Evolutionary conservation across 345 rosid genomes (phyloP).

Genomic region (Salix caprea): DNA sequence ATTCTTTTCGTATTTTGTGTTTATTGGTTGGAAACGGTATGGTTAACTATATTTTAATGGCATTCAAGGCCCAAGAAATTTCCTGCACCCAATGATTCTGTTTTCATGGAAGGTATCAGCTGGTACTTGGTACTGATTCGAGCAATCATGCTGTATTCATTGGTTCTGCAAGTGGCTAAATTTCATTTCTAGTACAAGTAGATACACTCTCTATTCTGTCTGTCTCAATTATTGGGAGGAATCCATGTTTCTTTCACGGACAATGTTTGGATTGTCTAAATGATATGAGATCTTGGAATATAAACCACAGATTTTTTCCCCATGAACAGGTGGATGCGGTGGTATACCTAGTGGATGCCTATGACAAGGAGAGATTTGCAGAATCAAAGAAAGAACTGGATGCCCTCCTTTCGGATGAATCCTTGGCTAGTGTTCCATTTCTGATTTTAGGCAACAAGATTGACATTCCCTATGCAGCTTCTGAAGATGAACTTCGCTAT

Average conservation of each 20-base stretch:
- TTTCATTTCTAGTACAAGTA: background rate
- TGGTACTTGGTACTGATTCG: background rate
- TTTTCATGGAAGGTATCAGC: background rate
- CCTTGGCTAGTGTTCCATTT: slow-evolving; percentile 47
- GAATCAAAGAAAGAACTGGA: slow-evolving; percentile 56
- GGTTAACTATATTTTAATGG: background rate
- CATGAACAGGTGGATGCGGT: slow-evolving; percentile 47
- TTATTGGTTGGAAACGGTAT: background rate
- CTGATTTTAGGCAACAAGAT: slow-evolving; percentile 59
- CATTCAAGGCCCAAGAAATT: background rate
- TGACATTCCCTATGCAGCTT: slow-evolving; percentile 53
- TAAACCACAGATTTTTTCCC: background rate
- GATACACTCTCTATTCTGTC: background rate
- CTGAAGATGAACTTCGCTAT: slow-evolving; percentile 49
- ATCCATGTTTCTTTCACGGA: background rate
- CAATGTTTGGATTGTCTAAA: background rate
- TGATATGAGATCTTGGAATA: background rate
- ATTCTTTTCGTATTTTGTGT: background rate
- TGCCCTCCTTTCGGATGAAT: slow-evolving; percentile 54
- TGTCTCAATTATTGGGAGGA: background rate
- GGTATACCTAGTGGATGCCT: slow-evolving; percentile 58
- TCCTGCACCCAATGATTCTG: background rate
- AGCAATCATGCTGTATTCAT: background rate
- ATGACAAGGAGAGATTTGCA: slow-evolving; percentile 57
- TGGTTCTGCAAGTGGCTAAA: background rate